Conservation (phyloP, 176 grass and related monocot species). For the Ampelocalamus luodianensis region DNA sequence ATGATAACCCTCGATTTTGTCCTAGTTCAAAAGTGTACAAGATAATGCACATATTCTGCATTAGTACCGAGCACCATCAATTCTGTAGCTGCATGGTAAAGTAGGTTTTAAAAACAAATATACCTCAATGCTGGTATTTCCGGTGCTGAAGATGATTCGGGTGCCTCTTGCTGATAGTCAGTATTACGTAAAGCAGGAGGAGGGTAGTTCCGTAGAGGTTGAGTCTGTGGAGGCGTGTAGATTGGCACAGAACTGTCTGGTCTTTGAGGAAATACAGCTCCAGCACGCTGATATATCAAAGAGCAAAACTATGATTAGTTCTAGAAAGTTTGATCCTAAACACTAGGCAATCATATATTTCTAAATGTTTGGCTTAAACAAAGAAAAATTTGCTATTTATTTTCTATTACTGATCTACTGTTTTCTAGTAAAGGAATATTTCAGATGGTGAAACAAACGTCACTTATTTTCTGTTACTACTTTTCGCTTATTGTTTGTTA, state of each 20-base stretch:
- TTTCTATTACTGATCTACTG: constrained; percentile 2
- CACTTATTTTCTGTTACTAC: constrained; percentile 24
- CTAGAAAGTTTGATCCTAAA: neutral
- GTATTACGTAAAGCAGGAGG: constrained; percentile 58
- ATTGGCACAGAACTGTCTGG: constrained; percentile 77
- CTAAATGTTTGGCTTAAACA: constrained; percentile 15
- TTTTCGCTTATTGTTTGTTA: neutral
- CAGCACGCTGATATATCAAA: constrained; percentile 67
- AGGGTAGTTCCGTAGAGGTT: constrained; percentile 80
- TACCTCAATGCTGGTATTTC: constrained; percentile 77
- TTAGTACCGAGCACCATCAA: constrained; percentile 20
- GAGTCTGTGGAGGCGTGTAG: constrained; percentile 89
- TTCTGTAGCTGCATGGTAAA: constrained; percentile 6
- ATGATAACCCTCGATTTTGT: constrained; percentile 1
- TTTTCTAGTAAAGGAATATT: constrained; percentile 20
- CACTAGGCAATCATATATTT: constrained; percentile 1
- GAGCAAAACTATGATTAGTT: constrained; percentile 29
- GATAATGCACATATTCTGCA: neutral
- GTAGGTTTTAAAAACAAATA: constrained; percentile 23
- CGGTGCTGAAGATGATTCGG: constrained; percentile 61
- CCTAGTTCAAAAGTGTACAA: neutral
- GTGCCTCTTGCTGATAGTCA: constrained; percentile 64
- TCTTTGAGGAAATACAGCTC: constrained; percentile 90
- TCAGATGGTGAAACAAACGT: neutral
- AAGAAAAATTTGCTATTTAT: neutral